These are phyloP conservation scores for Chlamydomonas applanata DNA, from an alignment of 139 green algal genomes.

Conservation along the genomic window DNA sequence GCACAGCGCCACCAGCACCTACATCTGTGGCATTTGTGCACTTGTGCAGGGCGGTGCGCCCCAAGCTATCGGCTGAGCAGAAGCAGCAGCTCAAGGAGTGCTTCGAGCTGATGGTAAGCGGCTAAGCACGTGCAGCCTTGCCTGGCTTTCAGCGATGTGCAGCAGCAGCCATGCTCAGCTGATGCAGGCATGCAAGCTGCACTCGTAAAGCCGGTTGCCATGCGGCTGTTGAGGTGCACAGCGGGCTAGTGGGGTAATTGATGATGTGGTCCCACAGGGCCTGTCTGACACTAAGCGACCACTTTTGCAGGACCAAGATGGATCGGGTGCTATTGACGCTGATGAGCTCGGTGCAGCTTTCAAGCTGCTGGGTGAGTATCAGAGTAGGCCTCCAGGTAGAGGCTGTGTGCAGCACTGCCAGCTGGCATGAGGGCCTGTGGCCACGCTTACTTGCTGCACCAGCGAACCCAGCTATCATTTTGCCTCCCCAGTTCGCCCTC, in stretches of 20 bases:
- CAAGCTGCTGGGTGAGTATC: constrained; percentile 45
- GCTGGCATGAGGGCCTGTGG: too few relatives aligned
- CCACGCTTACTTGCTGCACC: too few relatives aligned
- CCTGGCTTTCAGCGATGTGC: neutral
- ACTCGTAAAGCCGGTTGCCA: too few relatives aligned
- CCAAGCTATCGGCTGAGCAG: constrained; percentile 59
- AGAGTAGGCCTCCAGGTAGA: too few relatives aligned
- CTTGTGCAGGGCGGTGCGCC: constrained; percentile 50
- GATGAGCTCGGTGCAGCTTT: constrained; percentile 72
- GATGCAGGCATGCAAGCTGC: too few relatives aligned
- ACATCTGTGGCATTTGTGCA: too few relatives aligned
- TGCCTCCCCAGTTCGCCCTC: too few relatives aligned
- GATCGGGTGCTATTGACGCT: constrained; percentile 70
- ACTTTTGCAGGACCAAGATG: constrained; percentile 59
- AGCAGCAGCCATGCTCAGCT: neutral
- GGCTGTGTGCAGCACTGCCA: too few relatives aligned
- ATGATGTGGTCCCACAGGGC: neutral
- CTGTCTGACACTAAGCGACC: neutral
- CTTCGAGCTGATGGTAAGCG: constrained; percentile 65
- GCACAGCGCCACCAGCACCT: too few relatives aligned
- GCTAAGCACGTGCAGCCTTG: neutral
- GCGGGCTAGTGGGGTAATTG: too few relatives aligned
- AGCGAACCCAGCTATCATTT: too few relatives aligned
- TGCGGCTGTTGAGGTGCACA: too few relatives aligned
- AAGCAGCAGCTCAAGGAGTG: constrained; percentile 60